Evolutionary conservation across 2,329 filamentous ascomycete genomes (phyloP).

Genomic region (Colletotrichum simmondsii): DNA sequence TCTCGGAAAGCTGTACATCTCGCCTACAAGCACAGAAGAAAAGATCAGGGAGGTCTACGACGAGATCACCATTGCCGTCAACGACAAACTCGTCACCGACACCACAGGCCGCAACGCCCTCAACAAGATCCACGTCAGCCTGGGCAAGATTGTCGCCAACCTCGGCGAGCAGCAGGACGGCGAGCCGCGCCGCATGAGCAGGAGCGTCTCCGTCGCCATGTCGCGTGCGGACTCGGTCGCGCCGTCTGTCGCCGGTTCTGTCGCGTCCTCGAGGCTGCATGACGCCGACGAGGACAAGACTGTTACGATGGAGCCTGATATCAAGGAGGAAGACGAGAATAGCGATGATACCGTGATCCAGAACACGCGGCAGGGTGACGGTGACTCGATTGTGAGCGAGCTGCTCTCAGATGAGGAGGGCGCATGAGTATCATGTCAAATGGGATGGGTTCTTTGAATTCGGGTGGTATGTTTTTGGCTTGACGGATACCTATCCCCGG

Average conservation of each 20-base stretch:
- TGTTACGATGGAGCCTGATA: conserved; percentile 52
- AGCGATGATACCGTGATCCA: conserved; percentile 40
- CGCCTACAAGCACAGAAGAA: conserved; percentile 70
- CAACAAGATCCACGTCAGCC: conserved; percentile 74
- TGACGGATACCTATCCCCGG: conserved; percentile 1
- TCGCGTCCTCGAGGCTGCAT: conserved; percentile 38
- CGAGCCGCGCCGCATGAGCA: conserved; percentile 53
- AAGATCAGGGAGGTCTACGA: conserved; percentile 69
- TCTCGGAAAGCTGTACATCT: conserved; percentile 84
- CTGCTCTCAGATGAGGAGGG: conserved; percentile 54
- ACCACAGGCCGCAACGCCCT: conserved; percentile 72
- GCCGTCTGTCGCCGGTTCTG: conserved; percentile 1
- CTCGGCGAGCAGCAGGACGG: conserved; percentile 58
- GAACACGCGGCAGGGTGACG: conserved; percentile 35
- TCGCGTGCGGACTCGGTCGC: conserved; percentile 25
- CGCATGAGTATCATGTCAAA: conserved; percentile 1
- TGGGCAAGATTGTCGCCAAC: conserved; percentile 75
- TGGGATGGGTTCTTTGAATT: neutral
- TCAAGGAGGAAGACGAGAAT: conserved; percentile 59
- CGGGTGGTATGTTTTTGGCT: neutral
- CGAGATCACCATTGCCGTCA: conserved; percentile 70
- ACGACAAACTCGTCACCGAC: conserved; percentile 69
- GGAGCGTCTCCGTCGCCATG: conserved; percentile 54
- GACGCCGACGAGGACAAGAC: conserved; percentile 50
- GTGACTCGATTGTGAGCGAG: conserved; percentile 52